A percentile compares a stretch with the other conserved stretches of the same genome.
Evolutionary conservation across 2,329 filamentous ascomycete genomes (phyloP).

Genomic region (Fusarium tjaetaba): DNA sequence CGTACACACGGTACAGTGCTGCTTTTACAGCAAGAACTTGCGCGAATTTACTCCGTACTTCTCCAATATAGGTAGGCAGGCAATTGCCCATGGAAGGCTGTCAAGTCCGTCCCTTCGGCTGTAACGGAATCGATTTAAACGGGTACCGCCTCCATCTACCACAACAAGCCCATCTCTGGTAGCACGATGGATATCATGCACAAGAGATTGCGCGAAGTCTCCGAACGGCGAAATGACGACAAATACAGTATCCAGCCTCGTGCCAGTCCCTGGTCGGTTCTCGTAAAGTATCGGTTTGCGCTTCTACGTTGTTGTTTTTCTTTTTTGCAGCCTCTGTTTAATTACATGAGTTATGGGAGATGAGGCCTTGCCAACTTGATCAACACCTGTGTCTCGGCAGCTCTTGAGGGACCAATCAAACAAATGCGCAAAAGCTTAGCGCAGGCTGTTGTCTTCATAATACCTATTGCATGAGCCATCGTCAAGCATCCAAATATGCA

Average conservation of each 20-base stretch:
- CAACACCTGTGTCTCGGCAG: conserved; percentile 12
- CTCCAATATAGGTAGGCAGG: not conserved
- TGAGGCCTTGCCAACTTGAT: conserved; percentile 14
- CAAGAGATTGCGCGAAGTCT: conserved; percentile 25
- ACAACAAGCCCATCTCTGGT: conserved; percentile 1
- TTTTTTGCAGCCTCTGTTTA: conserved; percentile 7
- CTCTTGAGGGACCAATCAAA: conserved; percentile 14
- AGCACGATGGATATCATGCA: conserved; percentile 12
- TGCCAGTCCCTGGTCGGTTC: conserved; percentile 4
- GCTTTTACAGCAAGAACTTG: conserved; percentile 12
- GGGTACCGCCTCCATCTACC: conserved; percentile 1
- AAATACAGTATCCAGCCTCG: not conserved
- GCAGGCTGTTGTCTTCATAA: not conserved
- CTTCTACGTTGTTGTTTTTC: not conserved
- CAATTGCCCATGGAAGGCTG: not conserved
- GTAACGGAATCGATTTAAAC: conserved; percentile 10
- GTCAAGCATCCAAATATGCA: not conserved
- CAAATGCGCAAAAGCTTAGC: conserved; percentile 13
- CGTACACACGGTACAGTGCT: conserved; percentile 9
- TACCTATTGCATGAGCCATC: not conserved
- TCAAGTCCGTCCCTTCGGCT: conserved; percentile 8
- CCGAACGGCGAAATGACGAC: conserved; percentile 8
- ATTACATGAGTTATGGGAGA: conserved; percentile 25
- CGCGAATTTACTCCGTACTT: conserved; percentile 27
- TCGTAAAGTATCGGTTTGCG: not conserved